Percentiles rank a stretch among this genome's conserved stretches.
Evolutionary conservation across 2,329 filamentous ascomycete species (phyloP).

Genomic region (Sclerotinia nivalis): DNA sequence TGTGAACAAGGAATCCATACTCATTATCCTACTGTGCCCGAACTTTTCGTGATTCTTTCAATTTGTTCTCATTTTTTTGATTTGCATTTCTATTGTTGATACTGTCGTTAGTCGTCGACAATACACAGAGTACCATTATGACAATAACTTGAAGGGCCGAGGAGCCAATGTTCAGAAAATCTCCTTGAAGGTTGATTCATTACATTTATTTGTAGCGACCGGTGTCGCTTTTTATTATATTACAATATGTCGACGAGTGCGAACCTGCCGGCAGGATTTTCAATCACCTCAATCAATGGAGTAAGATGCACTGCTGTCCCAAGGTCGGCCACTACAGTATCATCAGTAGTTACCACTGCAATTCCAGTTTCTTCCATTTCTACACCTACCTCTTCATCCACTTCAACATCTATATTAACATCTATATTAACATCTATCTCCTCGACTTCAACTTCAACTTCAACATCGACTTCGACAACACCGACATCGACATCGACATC

Average conservation of each 20-base stretch:
- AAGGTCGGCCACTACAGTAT: conserved; percentile 37
- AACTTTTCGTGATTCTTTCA: conserved; percentile 1
- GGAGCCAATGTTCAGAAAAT: conserved; percentile 30
- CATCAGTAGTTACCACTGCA: conserved; percentile 24
- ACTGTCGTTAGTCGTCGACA: conserved; percentile 9
- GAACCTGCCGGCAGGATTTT: conserved; percentile 49
- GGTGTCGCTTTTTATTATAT: conserved; percentile 32
- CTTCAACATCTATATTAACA: conserved; percentile 11
- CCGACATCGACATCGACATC: conserved; percentile 15
- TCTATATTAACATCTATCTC: conserved; percentile 21
- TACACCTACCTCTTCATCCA: not conserved
- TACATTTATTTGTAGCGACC: conserved; percentile 34
- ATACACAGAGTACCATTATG: conserved; percentile 20
- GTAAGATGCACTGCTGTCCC: conserved; percentile 57
- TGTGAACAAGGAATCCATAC: not conserved
- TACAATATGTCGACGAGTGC: conserved; percentile 46
- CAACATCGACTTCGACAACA: not conserved
- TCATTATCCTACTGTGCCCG: conserved; percentile 8
- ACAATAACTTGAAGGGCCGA: conserved; percentile 35
- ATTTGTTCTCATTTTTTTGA: conserved; percentile 19
- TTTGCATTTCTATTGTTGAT: conserved; percentile 28
- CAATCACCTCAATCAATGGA: conserved; percentile 52
- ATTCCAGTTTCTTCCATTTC: conserved; percentile 15
- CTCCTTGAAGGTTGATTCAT: conserved; percentile 36
- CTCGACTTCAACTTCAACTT: conserved; percentile 2